These are phyloP conservation scores for Fusarium sulawesiense DNA, from an alignment of 2,329 filamentous ascomycete species.

Conservation along the genomic window DNA sequence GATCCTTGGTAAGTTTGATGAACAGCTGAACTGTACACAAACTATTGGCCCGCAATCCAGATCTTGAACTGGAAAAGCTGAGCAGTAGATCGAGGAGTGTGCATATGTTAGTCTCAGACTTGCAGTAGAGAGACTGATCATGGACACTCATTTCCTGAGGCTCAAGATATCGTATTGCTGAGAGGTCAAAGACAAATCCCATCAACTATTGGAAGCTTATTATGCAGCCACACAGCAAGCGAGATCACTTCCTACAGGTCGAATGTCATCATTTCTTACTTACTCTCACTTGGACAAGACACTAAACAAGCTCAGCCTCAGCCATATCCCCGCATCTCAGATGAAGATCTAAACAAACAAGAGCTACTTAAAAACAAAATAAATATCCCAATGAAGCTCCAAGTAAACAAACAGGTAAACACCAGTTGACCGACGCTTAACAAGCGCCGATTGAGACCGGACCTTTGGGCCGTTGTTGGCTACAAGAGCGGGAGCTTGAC, in stretches of 20 bases:
- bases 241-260: constrained; percentile 30
- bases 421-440: background rate
- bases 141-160: constrained; percentile 17
- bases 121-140: constrained; percentile 2
- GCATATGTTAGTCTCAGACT: constrained; percentile 15
- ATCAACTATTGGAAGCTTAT: constrained; percentile 28
- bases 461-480: background rate
- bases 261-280: constrained; percentile 8
- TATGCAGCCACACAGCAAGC: constrained; percentile 33
- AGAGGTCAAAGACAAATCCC: background rate
- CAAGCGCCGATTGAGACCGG: background rate
- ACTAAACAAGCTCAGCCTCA: constrained; percentile 2
- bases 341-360: constrained; percentile 24
- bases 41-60: constrained; percentile 1
- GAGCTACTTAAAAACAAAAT: constrained; percentile 10
- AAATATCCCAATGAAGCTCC: constrained; percentile 2
- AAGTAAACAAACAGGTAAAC: constrained; percentile 21
- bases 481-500: constrained; percentile 8
- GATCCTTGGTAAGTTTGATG: constrained; percentile 1
- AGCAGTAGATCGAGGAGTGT: constrained; percentile 16
- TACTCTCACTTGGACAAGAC: background rate
- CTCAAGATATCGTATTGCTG: constrained; percentile 18
- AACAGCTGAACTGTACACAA: background rate
- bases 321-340: constrained; percentile 11
- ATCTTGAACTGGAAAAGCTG: background rate